Evolutionary conservation across 179 eudicot genomes (phyloP).

Genomic region (Pouteria campechiana): DNA sequence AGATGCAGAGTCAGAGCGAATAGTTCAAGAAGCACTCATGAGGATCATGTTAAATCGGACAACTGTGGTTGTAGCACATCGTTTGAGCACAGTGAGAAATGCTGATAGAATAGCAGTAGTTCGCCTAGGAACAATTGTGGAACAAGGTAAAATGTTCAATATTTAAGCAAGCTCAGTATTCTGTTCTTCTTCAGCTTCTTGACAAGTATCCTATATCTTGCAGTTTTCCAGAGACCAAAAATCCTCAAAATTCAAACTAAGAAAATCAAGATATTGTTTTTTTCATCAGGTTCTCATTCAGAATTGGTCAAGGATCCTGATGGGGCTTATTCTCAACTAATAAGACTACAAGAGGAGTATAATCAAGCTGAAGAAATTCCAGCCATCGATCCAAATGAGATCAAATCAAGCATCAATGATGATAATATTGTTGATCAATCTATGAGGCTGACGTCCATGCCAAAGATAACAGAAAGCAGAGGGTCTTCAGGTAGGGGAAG

Average conservation of each 20-base stretch:
- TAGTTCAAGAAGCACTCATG: slow-evolving; percentile 76
- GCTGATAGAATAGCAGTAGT: slow-evolving; percentile 80
- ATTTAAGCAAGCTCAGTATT: no score
- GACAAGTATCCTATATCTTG: not conserved
- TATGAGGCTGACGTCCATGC: slow-evolving; percentile 41
- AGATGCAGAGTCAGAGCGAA: slow-evolving; percentile 76
- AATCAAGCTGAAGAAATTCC: slow-evolving; percentile 17
- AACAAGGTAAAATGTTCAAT: slow-evolving; percentile 69
- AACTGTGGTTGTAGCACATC: slow-evolving; percentile 85
- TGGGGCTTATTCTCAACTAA: slow-evolving; percentile 69
- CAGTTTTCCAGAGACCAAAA: not conserved
- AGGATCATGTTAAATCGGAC: slow-evolving; percentile 64
- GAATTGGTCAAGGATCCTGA: slow-evolving; percentile 49
- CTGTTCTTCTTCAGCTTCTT: no score
- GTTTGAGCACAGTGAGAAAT: slow-evolving; percentile 65
- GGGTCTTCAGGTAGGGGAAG: slow-evolving; percentile 43
- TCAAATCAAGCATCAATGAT: slow-evolving; percentile 3
- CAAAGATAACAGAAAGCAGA: slow-evolving; percentile 25
- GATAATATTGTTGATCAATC: slow-evolving; percentile 25
- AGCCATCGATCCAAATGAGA: slow-evolving; percentile 6
- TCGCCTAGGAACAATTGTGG: slow-evolving; percentile 59
- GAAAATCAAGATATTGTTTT: no score
- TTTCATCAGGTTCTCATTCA: slow-evolving; percentile 47
- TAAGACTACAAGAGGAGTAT: slow-evolving; percentile 49
- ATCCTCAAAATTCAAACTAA: not conserved